Conservation (phyloP, 2,329 filamentous ascomycete genomes). For the Conoideocrella luteorostrata region DNA sequence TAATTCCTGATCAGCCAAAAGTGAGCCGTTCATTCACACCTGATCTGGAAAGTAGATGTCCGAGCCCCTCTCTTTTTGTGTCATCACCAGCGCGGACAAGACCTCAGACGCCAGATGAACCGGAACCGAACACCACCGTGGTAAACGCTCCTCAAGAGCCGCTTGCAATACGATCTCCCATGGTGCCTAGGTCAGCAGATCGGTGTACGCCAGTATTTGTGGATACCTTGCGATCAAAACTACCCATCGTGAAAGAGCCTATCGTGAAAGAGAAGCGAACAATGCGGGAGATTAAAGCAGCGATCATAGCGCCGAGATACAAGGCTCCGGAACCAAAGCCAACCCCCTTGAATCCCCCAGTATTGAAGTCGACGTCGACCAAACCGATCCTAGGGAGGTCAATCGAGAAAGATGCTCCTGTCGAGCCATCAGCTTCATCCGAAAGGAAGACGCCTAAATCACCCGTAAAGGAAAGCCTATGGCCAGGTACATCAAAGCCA, state of each 20-base stretch:
- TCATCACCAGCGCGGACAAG: not conserved
- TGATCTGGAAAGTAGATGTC: not conserved
- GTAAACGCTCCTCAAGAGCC: not conserved
- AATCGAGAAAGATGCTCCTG: not conserved
- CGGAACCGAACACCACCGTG: not conserved
- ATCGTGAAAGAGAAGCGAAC: constrained; percentile 5
- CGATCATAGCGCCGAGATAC: constrained; percentile 6
- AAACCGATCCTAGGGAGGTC: not conserved
- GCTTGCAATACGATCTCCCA: not conserved
- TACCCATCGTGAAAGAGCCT: not conserved
- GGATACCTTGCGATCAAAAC: not conserved
- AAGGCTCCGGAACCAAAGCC: constrained; percentile 1
- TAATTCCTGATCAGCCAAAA: not conserved
- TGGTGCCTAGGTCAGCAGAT: constrained; percentile 7
- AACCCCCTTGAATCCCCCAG: no score
- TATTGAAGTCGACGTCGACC: not conserved
- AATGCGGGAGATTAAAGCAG: constrained; percentile 10
- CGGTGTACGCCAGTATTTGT: constrained; percentile 9
- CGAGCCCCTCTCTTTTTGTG: constrained; percentile 4
- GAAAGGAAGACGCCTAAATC: no score
- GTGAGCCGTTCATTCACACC: not conserved
- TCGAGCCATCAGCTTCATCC: no score
- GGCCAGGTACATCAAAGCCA: not conserved
- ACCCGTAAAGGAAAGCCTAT: no score
- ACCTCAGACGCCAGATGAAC: constrained; percentile 5